phyloP scores from a whole-genome alignment of 306 rosid species.

The Trifolium dubium region DNA sequence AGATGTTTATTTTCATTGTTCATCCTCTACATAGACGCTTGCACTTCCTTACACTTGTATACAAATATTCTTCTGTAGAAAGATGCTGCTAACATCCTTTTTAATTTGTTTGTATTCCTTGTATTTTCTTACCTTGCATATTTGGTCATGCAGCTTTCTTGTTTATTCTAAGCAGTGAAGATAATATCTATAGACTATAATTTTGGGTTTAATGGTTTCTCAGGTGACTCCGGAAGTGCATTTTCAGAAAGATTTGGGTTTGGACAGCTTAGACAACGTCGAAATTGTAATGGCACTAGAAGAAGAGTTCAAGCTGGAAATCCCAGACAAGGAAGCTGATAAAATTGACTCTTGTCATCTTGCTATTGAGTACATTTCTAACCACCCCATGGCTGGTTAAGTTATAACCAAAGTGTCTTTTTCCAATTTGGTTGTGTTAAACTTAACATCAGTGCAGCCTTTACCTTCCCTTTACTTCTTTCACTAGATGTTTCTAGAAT shows the following conservation, averaged over 20 bases:
- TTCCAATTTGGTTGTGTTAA: conserved; percentile 38
- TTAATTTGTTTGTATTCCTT: not conserved
- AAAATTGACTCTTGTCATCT: conserved; percentile 77
- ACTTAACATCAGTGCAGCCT: conserved; percentile 36
- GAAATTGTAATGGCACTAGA: conserved; percentile 96
- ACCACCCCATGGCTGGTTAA: conserved; percentile 89
- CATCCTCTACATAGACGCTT: not conserved
- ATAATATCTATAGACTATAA: not conserved
- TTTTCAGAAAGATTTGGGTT: conserved; percentile 91
- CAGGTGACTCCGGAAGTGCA: conserved; percentile 85
- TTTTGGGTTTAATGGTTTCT: conserved; percentile 27
- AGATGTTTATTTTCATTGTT: not conserved
- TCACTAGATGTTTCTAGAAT: conserved; percentile 42
- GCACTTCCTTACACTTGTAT: not conserved
- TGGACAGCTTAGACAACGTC: conserved; percentile 98
- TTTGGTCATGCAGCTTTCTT: conserved; percentile 17
- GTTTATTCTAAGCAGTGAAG: conserved; percentile 12
- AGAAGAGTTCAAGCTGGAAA: conserved; percentile 98
- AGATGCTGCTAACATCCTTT: not conserved
- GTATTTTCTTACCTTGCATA: conserved; percentile 29
- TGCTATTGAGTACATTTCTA: conserved; percentile 86
- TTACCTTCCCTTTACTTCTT: conserved; percentile 31
- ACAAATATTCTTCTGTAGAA: conserved; percentile 14
- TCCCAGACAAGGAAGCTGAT: conserved; percentile 93
- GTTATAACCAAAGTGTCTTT: conserved; percentile 34